Percentiles rank a stretch among this genome's conserved stretches.
These are phyloP conservation scores for Aspergillus uvarum DNA, from an alignment of 2,329 filamentous ascomycete genomes.

Conservation along the genomic window DNA sequence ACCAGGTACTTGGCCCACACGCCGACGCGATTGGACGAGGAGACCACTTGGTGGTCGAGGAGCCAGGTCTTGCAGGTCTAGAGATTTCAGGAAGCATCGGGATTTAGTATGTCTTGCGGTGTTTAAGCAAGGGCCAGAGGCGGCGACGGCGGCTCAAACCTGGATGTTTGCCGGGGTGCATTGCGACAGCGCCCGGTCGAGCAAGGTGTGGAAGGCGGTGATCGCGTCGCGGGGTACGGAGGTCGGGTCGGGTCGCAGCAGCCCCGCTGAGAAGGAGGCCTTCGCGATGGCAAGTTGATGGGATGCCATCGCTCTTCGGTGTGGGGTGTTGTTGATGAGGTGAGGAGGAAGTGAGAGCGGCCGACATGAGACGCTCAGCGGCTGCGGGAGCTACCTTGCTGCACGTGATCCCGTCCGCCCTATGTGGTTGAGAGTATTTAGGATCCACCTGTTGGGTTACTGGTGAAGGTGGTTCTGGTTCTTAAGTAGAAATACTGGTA, in stretches of 20 bases:
- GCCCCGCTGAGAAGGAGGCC: slow-evolving; percentile 71
- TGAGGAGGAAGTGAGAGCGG: neutral
- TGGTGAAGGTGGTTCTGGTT: too few species aligned
- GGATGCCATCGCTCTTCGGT: slow-evolving; percentile 55
- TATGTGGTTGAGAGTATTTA: neutral
- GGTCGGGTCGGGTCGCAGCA: slow-evolving; percentile 72
- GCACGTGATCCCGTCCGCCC: slow-evolving; percentile 6
- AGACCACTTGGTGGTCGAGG: slow-evolving; percentile 63
- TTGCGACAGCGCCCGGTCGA: slow-evolving; percentile 65
- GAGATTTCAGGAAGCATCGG: slow-evolving; percentile 14
- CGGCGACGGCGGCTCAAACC: slow-evolving; percentile 62
- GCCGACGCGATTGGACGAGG: slow-evolving; percentile 64
- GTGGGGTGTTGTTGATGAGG: neutral
- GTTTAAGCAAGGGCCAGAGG: slow-evolving; percentile 14
- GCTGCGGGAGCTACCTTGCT: neutral
- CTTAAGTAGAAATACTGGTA: too few species aligned
- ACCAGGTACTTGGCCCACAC: slow-evolving; percentile 74
- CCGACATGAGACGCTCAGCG: neutral
- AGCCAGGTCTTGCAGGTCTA: slow-evolving; percentile 91
- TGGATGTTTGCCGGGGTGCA: slow-evolving; percentile 82
- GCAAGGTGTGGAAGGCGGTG: slow-evolving; percentile 64
- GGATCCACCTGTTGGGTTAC: too few species aligned
- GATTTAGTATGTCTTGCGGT: slow-evolving; percentile 37
- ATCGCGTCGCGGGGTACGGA: slow-evolving; percentile 69
- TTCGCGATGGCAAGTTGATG: slow-evolving; percentile 75